phyloP scores from a whole-genome alignment of 257 asterid species.

The Ligustrum vulgare region DNA sequence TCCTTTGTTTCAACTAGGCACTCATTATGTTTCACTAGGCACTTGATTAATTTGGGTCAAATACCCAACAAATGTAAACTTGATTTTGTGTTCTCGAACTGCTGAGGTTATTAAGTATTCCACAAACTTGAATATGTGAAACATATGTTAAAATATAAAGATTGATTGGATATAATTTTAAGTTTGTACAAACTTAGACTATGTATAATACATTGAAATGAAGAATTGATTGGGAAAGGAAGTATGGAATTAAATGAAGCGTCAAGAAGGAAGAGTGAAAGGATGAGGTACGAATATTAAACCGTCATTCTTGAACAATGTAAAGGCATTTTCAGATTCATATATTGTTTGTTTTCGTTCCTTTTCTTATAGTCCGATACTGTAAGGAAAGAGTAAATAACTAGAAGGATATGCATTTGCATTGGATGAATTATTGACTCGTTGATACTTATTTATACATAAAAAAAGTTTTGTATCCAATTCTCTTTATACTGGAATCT shows the following conservation, averaged over 20 bases:
- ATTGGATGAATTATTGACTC: neutral
- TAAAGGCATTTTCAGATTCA: no score
- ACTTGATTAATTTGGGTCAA: no score
- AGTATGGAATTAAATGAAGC: neutral
- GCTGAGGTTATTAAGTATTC: neutral
- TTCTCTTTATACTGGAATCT: neutral
- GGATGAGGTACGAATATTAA: neutral
- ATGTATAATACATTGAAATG: neutral
- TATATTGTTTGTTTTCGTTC: neutral
- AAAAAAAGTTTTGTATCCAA: neutral
- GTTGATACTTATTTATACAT: neutral
- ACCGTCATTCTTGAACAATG: no score
- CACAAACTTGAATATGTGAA: neutral
- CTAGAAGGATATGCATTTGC: neutral
- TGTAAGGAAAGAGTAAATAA: neutral
- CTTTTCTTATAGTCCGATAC: neutral
- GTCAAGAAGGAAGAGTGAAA: neutral
- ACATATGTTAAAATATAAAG: neutral
- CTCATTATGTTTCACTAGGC: no score
- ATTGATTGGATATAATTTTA: neutral
- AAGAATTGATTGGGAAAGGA: neutral
- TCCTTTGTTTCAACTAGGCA: no score
- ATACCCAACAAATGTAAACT: no score
- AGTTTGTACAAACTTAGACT: neutral
- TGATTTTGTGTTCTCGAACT: neutral